Conservation (phyloP, 192 early-diverging fungal species). For the Umbelopsis isabellina region DNA sequence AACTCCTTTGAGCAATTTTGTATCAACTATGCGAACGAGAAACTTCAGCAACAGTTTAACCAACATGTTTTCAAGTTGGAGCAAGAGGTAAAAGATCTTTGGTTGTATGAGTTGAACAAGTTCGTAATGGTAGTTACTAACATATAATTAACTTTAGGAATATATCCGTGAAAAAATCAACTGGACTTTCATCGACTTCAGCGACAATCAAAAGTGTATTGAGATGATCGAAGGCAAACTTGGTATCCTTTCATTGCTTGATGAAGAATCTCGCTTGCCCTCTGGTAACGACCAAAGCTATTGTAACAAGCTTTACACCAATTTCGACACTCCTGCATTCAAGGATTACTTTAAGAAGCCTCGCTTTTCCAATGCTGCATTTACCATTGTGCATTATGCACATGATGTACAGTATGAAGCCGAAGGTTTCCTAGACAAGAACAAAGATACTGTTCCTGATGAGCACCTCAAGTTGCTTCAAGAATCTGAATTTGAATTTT, state of each 20-base stretch:
- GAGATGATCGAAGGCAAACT: conserved; percentile 97
- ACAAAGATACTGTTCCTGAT: conserved; percentile 97
- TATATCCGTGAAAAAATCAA: conserved; percentile 95
- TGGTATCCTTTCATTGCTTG: conserved; percentile 91
- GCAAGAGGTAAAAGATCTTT: conserved; percentile 65
- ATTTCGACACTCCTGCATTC: conserved; percentile 67
- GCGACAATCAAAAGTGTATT: conserved; percentile 99
- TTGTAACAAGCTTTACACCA: conserved; percentile 88
- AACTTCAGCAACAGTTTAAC: conserved; percentile 98
- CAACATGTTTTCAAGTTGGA: conserved; percentile 99
- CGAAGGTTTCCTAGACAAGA: conserved; percentile 98
- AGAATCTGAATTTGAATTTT: conserved; percentile 76
- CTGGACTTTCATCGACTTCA: conserved; percentile 99
- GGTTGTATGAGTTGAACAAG: not conserved
- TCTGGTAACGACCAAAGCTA: conserved; percentile 85
- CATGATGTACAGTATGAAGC: conserved; percentile 93
- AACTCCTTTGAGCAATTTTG: conserved; percentile 99
- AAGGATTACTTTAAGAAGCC: conserved; percentile 90
- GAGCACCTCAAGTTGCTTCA: conserved; percentile 85
- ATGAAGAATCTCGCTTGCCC: conserved; percentile 85
- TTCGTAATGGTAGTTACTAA: not conserved
- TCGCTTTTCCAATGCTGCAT: conserved; percentile 83
- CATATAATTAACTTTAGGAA: conserved; percentile 47
- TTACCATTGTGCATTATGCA: conserved; percentile 97
- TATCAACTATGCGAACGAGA: conserved; percentile 97